A percentile compares a stretch with the other conserved stretches of the same genome.
Conservation (phyloP, 768 basidiomycete species). For the Termitomyces sp. region DNA sequence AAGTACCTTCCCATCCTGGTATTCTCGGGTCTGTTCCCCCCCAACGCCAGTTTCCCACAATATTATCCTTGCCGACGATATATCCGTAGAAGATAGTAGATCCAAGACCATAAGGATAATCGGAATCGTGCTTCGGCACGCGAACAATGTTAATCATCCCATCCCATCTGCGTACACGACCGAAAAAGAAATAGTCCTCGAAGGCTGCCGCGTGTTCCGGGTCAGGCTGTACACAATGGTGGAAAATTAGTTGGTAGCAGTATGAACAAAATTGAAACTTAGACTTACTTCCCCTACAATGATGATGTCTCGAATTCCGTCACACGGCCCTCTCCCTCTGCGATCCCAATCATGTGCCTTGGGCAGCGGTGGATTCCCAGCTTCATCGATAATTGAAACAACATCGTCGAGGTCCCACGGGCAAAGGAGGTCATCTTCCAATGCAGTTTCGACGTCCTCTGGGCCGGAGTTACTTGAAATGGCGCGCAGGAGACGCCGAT, state of each 20-base stretch:
- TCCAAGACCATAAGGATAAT: slow-evolving; percentile 16
- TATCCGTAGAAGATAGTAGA: slow-evolving; percentile 65
- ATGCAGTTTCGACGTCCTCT: neutral
- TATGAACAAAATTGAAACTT: neutral
- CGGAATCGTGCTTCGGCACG: neutral
- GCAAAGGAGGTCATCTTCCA: slow-evolving; percentile 8
- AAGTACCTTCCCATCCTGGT: slow-evolving; percentile 61
- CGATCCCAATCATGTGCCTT: slow-evolving; percentile 1
- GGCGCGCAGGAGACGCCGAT: neutral
- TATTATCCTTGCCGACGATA: slow-evolving; percentile 56
- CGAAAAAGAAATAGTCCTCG: neutral
- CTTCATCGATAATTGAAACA: neutral
- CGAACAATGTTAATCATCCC: slow-evolving; percentile 4
- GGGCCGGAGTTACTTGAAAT: neutral
- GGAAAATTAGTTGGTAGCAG: neutral
- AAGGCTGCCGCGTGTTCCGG: slow-evolving; percentile 5
- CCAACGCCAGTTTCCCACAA: slow-evolving; percentile 72
- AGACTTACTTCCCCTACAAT: slow-evolving; percentile 5
- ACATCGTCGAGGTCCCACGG: slow-evolving; percentile 6
- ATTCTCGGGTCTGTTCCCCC: slow-evolving; percentile 39
- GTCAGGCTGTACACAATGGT: neutral
- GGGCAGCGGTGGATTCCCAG: neutral
- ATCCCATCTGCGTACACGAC: slow-evolving; percentile 10
- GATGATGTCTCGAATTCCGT: slow-evolving; percentile 5
- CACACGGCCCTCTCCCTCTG: slow-evolving; percentile 3